Evolutionary conservation across 1,139 yeast genomes (phyloP).

Genomic region (Zygoascus hellenicus): DNA sequence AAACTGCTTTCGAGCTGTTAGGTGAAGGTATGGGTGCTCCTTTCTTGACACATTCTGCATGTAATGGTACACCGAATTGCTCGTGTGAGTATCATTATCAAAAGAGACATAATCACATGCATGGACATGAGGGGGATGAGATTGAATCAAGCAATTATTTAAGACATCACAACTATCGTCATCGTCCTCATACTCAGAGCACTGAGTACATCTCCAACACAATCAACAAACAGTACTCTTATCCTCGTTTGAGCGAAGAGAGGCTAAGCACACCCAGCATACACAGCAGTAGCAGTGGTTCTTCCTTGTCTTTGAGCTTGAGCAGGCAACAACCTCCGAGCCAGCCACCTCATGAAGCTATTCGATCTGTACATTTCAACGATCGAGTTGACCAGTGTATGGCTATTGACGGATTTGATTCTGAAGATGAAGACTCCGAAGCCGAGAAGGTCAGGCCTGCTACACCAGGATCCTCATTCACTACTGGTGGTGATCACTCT

Average conservation of each 20-base stretch:
- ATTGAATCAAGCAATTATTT: constrained; percentile 24
- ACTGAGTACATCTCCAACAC: constrained; percentile 30
- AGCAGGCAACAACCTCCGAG: constrained; percentile 10
- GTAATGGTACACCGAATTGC: constrained; percentile 15
- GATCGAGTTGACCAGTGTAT: constrained; percentile 91
- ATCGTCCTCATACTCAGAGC: constrained; percentile 28
- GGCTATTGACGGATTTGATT: constrained; percentile 45
- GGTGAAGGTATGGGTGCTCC: constrained; percentile 38
- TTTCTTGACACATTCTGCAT: constrained; percentile 13
- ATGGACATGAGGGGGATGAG: constrained; percentile 11
- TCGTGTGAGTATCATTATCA: constrained; percentile 14
- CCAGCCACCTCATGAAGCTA: constrained; percentile 29
- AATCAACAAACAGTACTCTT: constrained; percentile 31
- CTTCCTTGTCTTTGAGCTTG: constrained; percentile 7
- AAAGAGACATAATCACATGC: constrained; percentile 8
- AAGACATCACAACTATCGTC: constrained; percentile 38
- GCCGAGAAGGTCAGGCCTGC: constrained; percentile 7
- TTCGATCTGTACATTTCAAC: constrained; percentile 78
- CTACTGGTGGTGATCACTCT: not conserved
- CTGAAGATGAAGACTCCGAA: constrained; percentile 15
- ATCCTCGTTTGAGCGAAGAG: constrained; percentile 10
- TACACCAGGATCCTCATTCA: not conserved
- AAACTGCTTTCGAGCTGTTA: constrained; percentile 73
- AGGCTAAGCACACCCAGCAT: constrained; percentile 8
- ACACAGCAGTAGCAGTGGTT: constrained; percentile 9